Evolutionary conservation across 2,329 filamentous ascomycete species (phyloP), one percentile per base, ranked within the genome.

Genomic region (Clarireedia homoeocarpa): DNA sequence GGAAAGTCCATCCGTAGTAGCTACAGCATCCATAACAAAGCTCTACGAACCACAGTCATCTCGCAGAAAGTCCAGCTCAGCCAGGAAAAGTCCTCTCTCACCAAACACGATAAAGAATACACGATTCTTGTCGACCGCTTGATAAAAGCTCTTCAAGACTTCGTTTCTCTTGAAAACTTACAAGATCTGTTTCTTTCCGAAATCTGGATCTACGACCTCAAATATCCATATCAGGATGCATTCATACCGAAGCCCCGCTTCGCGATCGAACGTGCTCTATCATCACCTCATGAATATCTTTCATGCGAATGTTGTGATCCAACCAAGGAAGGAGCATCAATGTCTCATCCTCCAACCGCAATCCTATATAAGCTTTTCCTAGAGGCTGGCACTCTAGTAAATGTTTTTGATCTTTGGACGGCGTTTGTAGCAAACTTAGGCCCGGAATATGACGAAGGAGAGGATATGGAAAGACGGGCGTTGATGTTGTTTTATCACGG

Each of bases 401-500:
- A 94, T 64, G 83, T 87, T 49, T 85, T 82, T 34, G 89, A 95
- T 72, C 69, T 94, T 48, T 91, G 88, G 87, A 80, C 82, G 12
- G 88, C 89, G 3, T 95, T 90, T 70, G 78, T 80, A 62, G 80
- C 81, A 15, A 79, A 88, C 30, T 73, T 87, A 20, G 61, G 60
- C 14, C 60, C 58, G 39, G 65, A 66, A 39, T 46, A 56, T 38
- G 45, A 53, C 46, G 65, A 63, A 10, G 59, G 63, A 1, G 74
- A 75, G 2, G 72, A 71, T 9, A 72, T 74, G 14, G 81, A 84
- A 69, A 74, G 81, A 61, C 77, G 76, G 48, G 79, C 77, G 6
- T 77, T 90, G 72, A 83, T 90, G 44, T 73, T 88, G 72, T 99
- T 97, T 72, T 96, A 96, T 71, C 81, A 84, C 59, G 88, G 82